Evolutionary conservation across 192 early-diverging fungal species (phyloP), one percentile per base, ranked within the genome.

Genomic region (Umbelopsis sp.): DNA sequence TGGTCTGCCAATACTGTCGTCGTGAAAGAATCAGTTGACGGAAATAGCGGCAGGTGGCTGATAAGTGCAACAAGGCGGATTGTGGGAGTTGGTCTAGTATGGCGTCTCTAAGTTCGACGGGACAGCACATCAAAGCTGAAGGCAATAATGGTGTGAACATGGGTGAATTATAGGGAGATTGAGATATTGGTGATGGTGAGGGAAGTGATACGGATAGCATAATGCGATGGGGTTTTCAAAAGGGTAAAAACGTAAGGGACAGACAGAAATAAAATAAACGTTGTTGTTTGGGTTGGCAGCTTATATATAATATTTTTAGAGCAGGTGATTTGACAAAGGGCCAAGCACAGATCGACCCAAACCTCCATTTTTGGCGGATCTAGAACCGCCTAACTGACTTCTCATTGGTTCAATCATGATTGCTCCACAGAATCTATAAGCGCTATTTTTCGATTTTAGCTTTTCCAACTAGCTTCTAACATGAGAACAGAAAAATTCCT

Each of bases 41-140:
- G 27, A 61, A 61, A n/a, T 35, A 61, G 18, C 55, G 55, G 55
- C 55, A 61, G 30, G 55, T 61, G 11, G 55, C 55, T 4, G 55
- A 61, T 16, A 61, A 61, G 55, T 61, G 55, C 5, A 61, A 35
- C 30, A 61, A 33, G 15, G 55, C 27, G 30, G 55, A 30, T 37
- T 61, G 55, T 15, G 55, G 33, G 18, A 61, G 55, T 37, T 61
- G 55, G 55, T 25, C 11, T 27, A 61, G 55, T 27, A 61, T 61
- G 16, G 30, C 30, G 55, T 61, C 55, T 61, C 55, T 25, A 15
- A 61, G 16, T 61, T 61, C 55, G 10, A 61, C 55, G 2, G 55
- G 55, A 13, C 55, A 61, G 33, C 25, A 61, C 3, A 61, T 25
- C 3, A 61, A 35, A 27, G 55, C 55, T 16, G 55, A 61, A n/a